Percentiles rank a stretch among this genome's conserved stretches.
Conservation (phyloP, 495 filamentous ascomycete species). For the Tuber microsphaerosporum region DNA sequence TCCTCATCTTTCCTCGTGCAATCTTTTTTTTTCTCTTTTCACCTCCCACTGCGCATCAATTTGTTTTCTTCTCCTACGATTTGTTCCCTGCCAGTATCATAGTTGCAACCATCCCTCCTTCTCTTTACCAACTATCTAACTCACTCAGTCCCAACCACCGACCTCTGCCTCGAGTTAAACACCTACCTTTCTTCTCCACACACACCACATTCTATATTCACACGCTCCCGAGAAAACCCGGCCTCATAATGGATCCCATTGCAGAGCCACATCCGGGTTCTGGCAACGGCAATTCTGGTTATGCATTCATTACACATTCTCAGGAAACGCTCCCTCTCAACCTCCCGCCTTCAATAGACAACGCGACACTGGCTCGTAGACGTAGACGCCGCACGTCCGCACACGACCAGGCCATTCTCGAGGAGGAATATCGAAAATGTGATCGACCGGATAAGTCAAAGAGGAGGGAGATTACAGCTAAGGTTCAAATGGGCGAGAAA, state of each 20-base stretch:
- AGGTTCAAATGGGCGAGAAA: constrained; percentile 88
- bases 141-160: background rate
- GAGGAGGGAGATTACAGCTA: constrained; percentile 71
- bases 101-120: background rate
- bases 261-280: constrained; percentile 35
- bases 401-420: constrained; percentile 84
- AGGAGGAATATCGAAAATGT: constrained; percentile 76
- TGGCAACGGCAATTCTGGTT: constrained; percentile 39
- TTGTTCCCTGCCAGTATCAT: constrained; percentile 1
- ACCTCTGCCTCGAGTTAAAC: background rate
- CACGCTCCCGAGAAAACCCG: constrained; percentile 39
- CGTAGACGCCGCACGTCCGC: constrained; percentile 59
- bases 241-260: constrained; percentile 41
- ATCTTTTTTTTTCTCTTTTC: constrained; percentile 11
- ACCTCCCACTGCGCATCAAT: background rate
- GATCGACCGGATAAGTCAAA: constrained; percentile 88
- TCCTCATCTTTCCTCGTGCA: constrained; percentile 21
- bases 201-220: constrained; percentile 13
- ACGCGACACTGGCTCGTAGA: constrained; percentile 60
- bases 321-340: constrained; percentile 58
- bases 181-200: background rate
- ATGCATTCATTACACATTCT: constrained; percentile 64
- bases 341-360: constrained; percentile 58
- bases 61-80: constrained; percentile 8
- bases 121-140: background rate